phyloP scores from a whole-genome alignment of 139 green algal species.

The Diplosphaera chodatii region DNA sequence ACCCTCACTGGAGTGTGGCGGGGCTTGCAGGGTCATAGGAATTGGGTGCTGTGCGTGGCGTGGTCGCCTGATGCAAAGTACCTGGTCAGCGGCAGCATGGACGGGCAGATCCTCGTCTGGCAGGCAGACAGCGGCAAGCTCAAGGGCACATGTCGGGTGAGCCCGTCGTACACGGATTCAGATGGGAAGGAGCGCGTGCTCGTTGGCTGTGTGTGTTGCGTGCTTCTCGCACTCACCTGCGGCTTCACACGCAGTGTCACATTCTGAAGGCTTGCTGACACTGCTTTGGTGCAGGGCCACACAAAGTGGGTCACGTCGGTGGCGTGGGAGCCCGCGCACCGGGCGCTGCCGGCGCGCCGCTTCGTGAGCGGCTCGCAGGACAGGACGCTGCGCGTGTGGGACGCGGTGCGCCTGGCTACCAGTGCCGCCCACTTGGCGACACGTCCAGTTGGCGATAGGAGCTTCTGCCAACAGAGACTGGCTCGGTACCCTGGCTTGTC shows the following conservation, averaged over 20 bases:
- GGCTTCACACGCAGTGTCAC: no score
- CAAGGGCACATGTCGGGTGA: conserved; percentile 56
- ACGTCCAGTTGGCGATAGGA: no score
- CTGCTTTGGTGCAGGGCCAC: conserved; percentile 70
- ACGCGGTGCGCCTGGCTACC: no score
- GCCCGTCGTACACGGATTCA: no score
- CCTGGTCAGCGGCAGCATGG: conserved; percentile 82
- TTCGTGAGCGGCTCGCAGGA: conserved; percentile 82
- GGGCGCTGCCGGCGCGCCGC: conserved; percentile 54
- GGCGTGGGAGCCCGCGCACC: conserved; percentile 91
- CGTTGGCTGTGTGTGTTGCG: no score
- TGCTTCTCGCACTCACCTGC: no score
- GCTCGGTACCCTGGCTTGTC: no score
- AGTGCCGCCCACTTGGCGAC: no score
- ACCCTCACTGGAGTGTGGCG: no score
- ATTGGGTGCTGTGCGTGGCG: conserved; percentile 88
- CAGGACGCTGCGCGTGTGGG: conserved; percentile 47
- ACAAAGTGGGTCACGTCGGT: conserved; percentile 88
- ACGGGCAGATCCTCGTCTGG: conserved; percentile 84
- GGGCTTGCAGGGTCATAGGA: conserved; percentile 63
- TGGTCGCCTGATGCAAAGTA: conserved; percentile 83
- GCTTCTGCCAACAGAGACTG: no score
- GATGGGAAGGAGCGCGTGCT: no score
- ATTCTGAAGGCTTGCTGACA: no score
- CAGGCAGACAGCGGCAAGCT: conserved; percentile 51